Percentiles rank a stretch among this genome's conserved stretches.
Conservation (phyloP, 352 stramenopile species). For the Pythium pectinolyticum region DNA sequence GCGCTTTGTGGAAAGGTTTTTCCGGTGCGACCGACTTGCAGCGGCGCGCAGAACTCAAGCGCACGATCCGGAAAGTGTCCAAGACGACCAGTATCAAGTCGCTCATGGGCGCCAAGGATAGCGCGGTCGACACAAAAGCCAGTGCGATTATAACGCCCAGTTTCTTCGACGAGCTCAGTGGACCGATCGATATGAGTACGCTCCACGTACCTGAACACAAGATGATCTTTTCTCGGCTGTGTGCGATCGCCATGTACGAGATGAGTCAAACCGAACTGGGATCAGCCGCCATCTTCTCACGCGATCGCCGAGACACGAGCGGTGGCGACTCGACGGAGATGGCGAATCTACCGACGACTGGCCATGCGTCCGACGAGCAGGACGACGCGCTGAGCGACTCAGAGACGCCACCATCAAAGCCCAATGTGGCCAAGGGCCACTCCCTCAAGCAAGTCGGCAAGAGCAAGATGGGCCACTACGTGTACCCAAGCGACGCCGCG, state of each 20-base stretch:
- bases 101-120: neutral
- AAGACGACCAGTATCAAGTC: conserved; percentile 46
- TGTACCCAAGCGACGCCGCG: conserved; percentile 65
- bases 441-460: conserved; percentile 64
- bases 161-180: conserved; percentile 53
- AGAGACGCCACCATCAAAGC: neutral
- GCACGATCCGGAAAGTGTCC: conserved; percentile 45
- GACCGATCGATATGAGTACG: conserved; percentile 38
- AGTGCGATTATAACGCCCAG: neutral
- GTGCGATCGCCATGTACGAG: conserved; percentile 54
- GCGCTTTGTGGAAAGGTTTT: conserved; percentile 74
- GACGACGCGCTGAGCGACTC: conserved; percentile 1
- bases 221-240: conserved; percentile 67
- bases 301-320: neutral
- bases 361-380: too few relatives aligned
- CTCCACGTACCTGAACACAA: conserved; percentile 53
- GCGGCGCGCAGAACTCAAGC: conserved; percentile 58
- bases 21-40: conserved; percentile 63
- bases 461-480: conserved; percentile 56
- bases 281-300: neutral
- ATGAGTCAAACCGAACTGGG: neutral
- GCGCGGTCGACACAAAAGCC: neutral
- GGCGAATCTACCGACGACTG: neutral
- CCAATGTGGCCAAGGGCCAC: conserved; percentile 26
- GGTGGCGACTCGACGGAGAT: neutral